Percentiles rank a stretch among this genome's conserved stretches.
phyloP scores from a whole-genome alignment of 2,329 filamentous ascomycete genomes.

The Zymoseptoria passerinii region DNA sequence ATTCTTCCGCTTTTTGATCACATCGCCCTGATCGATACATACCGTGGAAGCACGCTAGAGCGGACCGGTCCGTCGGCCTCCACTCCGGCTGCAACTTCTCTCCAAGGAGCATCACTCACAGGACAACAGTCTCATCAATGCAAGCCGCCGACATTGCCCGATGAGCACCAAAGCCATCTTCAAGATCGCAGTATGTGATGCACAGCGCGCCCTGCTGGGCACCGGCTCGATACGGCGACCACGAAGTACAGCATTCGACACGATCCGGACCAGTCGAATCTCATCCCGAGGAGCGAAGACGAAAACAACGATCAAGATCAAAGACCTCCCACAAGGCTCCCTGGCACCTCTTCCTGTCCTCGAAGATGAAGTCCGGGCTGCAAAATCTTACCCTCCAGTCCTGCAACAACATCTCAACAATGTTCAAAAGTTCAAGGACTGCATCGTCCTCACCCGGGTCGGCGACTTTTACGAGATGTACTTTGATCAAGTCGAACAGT shows the following conservation, averaged over 20 bases:
- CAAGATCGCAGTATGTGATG: neutral
- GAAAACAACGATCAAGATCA: constrained; percentile 29
- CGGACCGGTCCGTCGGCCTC: too few relatives aligned
- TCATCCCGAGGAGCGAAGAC: constrained; percentile 31
- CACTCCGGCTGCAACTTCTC: too few relatives aligned
- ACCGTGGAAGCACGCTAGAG: neutral
- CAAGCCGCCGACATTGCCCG: neutral
- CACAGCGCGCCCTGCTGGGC: neutral
- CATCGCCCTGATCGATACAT: too few relatives aligned
- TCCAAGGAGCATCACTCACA: too few relatives aligned
- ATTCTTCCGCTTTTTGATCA: too few relatives aligned
- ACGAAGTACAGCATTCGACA: neutral
- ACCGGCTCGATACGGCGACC: neutral
- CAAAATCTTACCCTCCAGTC: constrained; percentile 67
- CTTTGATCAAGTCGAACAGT: constrained; percentile 88
- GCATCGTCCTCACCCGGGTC: constrained; percentile 82
- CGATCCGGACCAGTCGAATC: neutral
- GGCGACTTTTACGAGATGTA: constrained; percentile 98
- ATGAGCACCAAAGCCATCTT: neutral
- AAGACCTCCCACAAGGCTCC: constrained; percentile 49
- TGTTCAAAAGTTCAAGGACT: constrained; percentile 84
- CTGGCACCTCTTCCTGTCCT: constrained; percentile 38
- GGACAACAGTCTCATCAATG: too few relatives aligned
- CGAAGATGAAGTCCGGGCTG: constrained; percentile 40
- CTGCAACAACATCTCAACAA: constrained; percentile 79